Percentiles rank a stretch among this genome's conserved stretches.
phyloP scores from a whole-genome alignment of 305 asterid species.

The Fraxinus latifolia region DNA sequence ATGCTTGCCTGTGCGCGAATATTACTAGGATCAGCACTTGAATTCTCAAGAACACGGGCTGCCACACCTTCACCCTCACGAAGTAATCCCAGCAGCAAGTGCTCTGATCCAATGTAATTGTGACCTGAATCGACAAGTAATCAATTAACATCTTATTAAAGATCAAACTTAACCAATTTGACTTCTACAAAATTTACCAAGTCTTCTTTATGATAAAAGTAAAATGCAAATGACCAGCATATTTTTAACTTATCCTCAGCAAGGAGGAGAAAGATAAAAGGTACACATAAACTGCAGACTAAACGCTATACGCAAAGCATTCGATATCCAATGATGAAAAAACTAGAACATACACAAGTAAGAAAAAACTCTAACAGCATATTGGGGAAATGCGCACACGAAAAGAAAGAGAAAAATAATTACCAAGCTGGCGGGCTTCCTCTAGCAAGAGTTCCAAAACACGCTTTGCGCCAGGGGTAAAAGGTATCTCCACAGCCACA shows the following conservation, averaged over 20 bases:
- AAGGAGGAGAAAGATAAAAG: background rate
- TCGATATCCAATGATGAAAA: background rate
- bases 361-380: background rate
- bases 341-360: background rate
- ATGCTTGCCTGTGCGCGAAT: slow-evolving; percentile 79
- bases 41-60: slow-evolving; percentile 87
- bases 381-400: background rate
- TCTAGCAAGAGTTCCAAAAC: slow-evolving; percentile 86
- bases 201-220: background rate
- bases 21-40: slow-evolving; percentile 90
- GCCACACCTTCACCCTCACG: slow-evolving; percentile 99
- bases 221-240: background rate
- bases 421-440: slow-evolving; percentile 98
- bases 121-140: slow-evolving; percentile 51
- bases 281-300: background rate
- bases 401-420: slow-evolving; percentile 12
- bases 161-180: background rate
- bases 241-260: background rate
- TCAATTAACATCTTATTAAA: background rate
- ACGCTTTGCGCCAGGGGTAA: slow-evolving; percentile 91
- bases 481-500: slow-evolving; percentile 94
- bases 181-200: background rate
- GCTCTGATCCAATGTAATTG: slow-evolving; percentile 97
- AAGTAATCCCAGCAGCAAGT: slow-evolving; percentile 88
- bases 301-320: background rate